Conservation (phyloP, 78 protist genomes). For the Protostelium mycophagum region DNA sequence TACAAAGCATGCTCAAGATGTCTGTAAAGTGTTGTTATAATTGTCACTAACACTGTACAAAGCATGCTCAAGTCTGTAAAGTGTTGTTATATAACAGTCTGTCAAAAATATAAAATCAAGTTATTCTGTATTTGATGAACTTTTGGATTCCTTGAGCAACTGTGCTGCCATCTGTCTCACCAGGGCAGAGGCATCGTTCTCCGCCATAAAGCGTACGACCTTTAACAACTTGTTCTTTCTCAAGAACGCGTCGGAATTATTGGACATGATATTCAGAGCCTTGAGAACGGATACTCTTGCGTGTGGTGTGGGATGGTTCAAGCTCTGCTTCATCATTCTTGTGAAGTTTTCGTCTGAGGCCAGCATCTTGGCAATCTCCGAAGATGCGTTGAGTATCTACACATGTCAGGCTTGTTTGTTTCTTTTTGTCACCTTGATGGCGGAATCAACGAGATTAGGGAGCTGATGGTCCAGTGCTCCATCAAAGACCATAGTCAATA, state of each 20-base stretch:
- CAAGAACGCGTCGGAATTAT: not conserved
- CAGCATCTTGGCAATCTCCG: not conserved
- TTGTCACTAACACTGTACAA: no score
- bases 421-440: not conserved
- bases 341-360: not conserved
- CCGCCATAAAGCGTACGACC: not conserved
- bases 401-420: not conserved
- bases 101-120: no score
- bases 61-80: no score
- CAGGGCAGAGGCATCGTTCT: not conserved
- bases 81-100: no score
- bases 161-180: not conserved
- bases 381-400: not conserved
- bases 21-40: no score
- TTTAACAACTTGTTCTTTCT: not conserved
- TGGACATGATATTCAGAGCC: not conserved
- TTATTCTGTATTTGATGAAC: no score
- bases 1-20: no score
- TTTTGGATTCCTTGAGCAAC: not conserved
- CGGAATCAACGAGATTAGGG: not conserved
- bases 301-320: not conserved
- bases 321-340: not conserved
- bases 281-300: not conserved
- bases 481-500: not conserved
- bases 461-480: not conserved